Evolutionary conservation across 257 asterid genomes (phyloP).

Genomic region (Solanum commersonii): DNA sequence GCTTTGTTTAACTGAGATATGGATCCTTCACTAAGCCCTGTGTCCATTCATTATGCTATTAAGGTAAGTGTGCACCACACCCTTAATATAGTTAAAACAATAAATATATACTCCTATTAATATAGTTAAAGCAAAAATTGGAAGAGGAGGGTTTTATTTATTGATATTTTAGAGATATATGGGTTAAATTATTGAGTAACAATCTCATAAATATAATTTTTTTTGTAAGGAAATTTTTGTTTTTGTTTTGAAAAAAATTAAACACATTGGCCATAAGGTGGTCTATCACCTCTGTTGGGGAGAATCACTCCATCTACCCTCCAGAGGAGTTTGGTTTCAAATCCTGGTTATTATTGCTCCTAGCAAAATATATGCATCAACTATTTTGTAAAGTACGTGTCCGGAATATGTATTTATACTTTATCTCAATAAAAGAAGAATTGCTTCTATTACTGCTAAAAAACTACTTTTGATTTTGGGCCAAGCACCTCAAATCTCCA

Average conservation of each 20-base stretch:
- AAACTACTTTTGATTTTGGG: not conserved
- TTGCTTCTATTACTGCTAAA: not conserved
- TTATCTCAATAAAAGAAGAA: not conserved
- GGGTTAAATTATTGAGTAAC: not conserved
- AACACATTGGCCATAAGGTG: too few relatives aligned
- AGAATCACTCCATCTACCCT: too few relatives aligned
- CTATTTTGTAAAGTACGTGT: too few relatives aligned
- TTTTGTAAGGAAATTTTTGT: not conserved
- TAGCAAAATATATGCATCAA: too few relatives aligned
- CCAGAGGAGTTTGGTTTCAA: too few relatives aligned
- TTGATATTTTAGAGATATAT: not conserved
- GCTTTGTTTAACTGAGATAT: not conserved
- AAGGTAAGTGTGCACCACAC: not conserved
- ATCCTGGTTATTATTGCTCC: fast-evolving
- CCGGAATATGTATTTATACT: not conserved
- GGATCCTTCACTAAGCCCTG: slow-evolving; percentile 2
- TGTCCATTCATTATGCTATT: not conserved
- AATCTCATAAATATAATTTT: too few relatives aligned
- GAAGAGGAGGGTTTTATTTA: not conserved
- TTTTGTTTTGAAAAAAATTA: not conserved
- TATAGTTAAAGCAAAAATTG: not conserved
- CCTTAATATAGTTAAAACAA: too few relatives aligned
- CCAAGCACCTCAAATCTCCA: not conserved
- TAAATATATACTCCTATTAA: too few relatives aligned
- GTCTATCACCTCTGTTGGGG: fast-evolving